These are phyloP conservation scores for Citrullus mucosospermus DNA, from an alignment of 306 rosid species.

Conservation along the genomic window DNA sequence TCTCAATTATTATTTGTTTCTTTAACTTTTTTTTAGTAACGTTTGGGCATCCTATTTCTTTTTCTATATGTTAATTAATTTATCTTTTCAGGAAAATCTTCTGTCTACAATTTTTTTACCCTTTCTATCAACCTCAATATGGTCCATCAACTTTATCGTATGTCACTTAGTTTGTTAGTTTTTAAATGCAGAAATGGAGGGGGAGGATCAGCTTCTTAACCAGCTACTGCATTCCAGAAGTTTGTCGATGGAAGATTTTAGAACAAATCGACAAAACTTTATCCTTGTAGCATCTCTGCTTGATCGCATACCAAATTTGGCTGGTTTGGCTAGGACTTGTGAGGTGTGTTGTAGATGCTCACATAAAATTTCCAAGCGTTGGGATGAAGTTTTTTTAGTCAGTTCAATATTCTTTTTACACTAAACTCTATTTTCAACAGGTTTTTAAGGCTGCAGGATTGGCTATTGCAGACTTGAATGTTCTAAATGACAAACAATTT, in stretches of 20 bases:
- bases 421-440: conserved; percentile 28
- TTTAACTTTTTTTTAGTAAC: not conserved
- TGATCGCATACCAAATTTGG: conserved; percentile 95
- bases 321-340: conserved; percentile 92
- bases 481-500: conserved; percentile 76
- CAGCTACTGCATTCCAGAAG: conserved; percentile 60
- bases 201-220: conserved; percentile 77
- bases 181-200: conserved; percentile 56
- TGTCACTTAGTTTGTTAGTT: not conserved
- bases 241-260: conserved; percentile 35
- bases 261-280: conserved; percentile 47
- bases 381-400: not conserved
- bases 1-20: not conserved
- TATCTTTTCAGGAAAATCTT: not conserved
- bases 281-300: conserved; percentile 80
- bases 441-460: conserved; percentile 72
- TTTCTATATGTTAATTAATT: not conserved
- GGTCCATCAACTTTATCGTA: not conserved
- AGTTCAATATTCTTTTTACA: not conserved
- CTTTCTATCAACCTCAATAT: not conserved
- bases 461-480: conserved; percentile 50
- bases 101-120: not conserved
- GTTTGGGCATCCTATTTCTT: not conserved
- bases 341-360: conserved; percentile 37
- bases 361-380: not conserved